phyloP scores from a whole-genome alignment of 139 green algal species.

The Chara braunii region DNA sequence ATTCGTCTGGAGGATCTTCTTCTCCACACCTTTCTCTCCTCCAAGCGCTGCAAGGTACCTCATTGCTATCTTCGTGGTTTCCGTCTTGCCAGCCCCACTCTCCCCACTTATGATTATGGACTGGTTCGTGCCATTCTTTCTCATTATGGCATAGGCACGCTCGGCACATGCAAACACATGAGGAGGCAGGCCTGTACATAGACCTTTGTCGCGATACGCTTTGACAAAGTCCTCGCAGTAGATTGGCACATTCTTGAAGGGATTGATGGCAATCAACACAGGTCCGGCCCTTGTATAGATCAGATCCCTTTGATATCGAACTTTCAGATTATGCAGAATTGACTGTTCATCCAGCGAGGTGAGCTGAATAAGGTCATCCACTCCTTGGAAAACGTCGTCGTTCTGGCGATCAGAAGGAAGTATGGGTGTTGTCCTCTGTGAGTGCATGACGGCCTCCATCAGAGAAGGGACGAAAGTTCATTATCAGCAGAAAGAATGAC shows the following conservation, averaged over 20 bases:
- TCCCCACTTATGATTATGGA: constrained; percentile 66
- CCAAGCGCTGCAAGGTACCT: constrained; percentile 76
- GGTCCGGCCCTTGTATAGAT: constrained; percentile 60
- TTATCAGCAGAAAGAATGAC: too few relatives aligned
- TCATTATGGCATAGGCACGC: constrained; percentile 27
- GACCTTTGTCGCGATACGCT: constrained; percentile 57
- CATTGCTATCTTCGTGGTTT: constrained; percentile 99
- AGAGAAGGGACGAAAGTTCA: too few relatives aligned
- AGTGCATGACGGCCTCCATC: too few relatives aligned
- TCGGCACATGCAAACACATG: constrained; percentile 57
- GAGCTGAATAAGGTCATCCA: too few relatives aligned
- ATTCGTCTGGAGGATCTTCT: constrained; percentile 42
- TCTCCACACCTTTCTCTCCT: constrained; percentile 33
- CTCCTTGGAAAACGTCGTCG: too few relatives aligned
- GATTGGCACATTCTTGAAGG: constrained; percentile 58
- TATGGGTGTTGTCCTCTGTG: too few relatives aligned
- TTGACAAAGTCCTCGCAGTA: constrained; percentile 71
- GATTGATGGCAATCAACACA: constrained; percentile 76
- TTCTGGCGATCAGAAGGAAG: too few relatives aligned
- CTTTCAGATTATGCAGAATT: too few relatives aligned
- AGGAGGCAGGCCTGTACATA: constrained; percentile 76
- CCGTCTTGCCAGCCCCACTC: constrained; percentile 96
- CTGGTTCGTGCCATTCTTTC: constrained; percentile 27
- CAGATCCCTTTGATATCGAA: too few relatives aligned
- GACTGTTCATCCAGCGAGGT: too few relatives aligned